These are phyloP conservation scores for Quercus alba DNA, from an alignment of 306 rosid genomes.

Conservation along the genomic window DNA sequence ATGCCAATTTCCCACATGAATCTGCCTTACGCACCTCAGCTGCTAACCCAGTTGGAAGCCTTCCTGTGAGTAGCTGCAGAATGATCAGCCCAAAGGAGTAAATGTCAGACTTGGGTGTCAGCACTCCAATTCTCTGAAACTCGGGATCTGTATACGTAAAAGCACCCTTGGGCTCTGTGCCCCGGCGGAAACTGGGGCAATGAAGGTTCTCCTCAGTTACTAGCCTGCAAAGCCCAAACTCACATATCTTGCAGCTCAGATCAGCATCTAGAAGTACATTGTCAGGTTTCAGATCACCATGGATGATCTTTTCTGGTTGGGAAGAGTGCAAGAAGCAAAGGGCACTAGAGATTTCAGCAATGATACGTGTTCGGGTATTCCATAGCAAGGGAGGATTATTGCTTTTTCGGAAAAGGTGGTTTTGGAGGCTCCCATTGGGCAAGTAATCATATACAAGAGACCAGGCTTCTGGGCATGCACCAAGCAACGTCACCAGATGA, in stretches of 20 bases:
- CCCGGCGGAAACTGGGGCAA: conserved; percentile 51
- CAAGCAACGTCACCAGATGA: conserved; percentile 79
- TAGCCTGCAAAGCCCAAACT: conserved; percentile 70
- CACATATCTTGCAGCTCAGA: conserved; percentile 81
- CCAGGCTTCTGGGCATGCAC: conserved; percentile 81
- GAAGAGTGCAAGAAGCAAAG: conserved; percentile 90
- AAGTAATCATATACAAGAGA: conserved; percentile 77
- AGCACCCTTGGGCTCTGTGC: conserved; percentile 67
- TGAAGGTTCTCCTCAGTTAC: conserved; percentile 59
- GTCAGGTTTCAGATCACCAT: conserved; percentile 77
- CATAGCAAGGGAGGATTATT: conserved; percentile 53
- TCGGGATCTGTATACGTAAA: conserved; percentile 73
- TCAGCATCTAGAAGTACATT: conserved; percentile 59
- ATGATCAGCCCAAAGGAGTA: conserved; percentile 81
- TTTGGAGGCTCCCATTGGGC: conserved; percentile 79
- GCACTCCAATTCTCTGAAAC: conserved; percentile 61
- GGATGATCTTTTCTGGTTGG: conserved; percentile 71
- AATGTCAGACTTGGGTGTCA: conserved; percentile 73
- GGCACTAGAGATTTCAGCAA: conserved; percentile 79
- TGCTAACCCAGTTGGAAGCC: conserved; percentile 59
- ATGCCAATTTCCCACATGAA: conserved; percentile 48
- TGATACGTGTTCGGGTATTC: conserved; percentile 62
- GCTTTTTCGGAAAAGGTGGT: conserved; percentile 59
- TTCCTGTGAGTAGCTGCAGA: conserved; percentile 77
- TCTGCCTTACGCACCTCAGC: conserved; percentile 53